Conservation (phyloP, 1,284 basidiomycete genomes). For the Sanghuangporus baumii region DNA sequence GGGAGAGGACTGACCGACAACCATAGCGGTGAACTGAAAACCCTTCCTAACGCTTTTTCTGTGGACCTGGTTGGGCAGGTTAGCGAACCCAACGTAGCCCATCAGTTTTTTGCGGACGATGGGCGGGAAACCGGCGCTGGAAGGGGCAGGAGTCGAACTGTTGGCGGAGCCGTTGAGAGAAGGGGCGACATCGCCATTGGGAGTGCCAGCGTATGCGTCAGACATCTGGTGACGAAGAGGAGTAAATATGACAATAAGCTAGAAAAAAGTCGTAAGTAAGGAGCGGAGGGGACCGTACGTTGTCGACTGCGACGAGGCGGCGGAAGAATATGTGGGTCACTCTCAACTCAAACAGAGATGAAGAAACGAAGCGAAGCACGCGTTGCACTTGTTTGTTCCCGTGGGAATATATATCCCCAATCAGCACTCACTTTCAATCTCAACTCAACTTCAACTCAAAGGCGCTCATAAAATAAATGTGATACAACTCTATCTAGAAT, state of each 20-base stretch:
- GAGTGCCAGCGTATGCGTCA: conserved; percentile 63
- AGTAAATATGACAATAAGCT: conserved; percentile 23
- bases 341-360: background rate
- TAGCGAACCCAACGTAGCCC: conserved; percentile 88
- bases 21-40: conserved; percentile 95
- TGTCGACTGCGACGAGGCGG: conserved; percentile 15
- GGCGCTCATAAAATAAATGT: background rate
- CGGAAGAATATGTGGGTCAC: conserved; percentile 1
- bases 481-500: background rate
- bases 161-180: conserved; percentile 50
- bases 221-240: conserved; percentile 47
- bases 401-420: background rate
- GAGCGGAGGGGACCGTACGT: conserved; percentile 17
- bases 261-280: conserved; percentile 16
- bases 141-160: conserved; percentile 50
- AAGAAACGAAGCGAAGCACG: conserved; percentile 5
- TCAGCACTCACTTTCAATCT: background rate
- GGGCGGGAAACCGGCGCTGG: conserved; percentile 40
- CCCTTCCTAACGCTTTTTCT: conserved; percentile 94
- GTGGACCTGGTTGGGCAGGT: conserved; percentile 96
- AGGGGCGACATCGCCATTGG: conserved; percentile 53
- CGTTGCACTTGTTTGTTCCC: conserved; percentile 2
- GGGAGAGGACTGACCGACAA: conserved; percentile 74
- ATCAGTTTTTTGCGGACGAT: conserved; percentile 88
- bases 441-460: background rate